Percentiles rank a stretch among this genome's conserved stretches.
These are phyloP conservation scores for Monotropa hypopitys DNA, from an alignment of 179 eudicot genomes.

Conservation along the genomic window DNA sequence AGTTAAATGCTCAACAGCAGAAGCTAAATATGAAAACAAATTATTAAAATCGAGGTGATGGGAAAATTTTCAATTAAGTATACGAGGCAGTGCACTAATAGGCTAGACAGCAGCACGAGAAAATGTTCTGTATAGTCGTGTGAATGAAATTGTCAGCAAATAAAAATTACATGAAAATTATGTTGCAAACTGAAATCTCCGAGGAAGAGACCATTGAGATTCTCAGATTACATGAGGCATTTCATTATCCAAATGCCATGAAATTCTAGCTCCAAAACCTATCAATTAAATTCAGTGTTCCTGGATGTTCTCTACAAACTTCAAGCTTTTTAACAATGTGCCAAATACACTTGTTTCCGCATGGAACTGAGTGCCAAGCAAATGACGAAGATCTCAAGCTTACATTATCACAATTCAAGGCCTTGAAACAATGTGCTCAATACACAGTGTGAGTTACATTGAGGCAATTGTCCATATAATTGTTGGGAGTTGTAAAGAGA, in stretches of 20 bases:
- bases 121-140: neutral
- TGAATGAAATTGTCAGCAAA: neutral
- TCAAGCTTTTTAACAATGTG: neutral
- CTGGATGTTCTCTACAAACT: neutral
- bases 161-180: neutral
- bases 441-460: neutral
- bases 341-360: neutral
- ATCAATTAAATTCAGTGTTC: neutral
- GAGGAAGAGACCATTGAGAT: neutral
- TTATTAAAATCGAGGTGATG: no score
- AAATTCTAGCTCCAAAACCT: neutral
- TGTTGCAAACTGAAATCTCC: neutral
- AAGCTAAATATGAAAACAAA: no score
- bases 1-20: no score
- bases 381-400: neutral
- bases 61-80: no score
- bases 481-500: no score
- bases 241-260: neutral
- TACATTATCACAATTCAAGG: neutral
- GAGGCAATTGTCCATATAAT: neutral
- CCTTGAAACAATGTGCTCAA: neutral
- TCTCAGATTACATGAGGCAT: neutral
- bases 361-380: neutral
- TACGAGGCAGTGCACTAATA: neutral
- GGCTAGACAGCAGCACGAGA: no score